A percentile compares a stretch with the other conserved stretches of the same genome.
Conservation (phyloP, 495 filamentous ascomycete species). For the Podospora pseudopauciseta region DNA sequence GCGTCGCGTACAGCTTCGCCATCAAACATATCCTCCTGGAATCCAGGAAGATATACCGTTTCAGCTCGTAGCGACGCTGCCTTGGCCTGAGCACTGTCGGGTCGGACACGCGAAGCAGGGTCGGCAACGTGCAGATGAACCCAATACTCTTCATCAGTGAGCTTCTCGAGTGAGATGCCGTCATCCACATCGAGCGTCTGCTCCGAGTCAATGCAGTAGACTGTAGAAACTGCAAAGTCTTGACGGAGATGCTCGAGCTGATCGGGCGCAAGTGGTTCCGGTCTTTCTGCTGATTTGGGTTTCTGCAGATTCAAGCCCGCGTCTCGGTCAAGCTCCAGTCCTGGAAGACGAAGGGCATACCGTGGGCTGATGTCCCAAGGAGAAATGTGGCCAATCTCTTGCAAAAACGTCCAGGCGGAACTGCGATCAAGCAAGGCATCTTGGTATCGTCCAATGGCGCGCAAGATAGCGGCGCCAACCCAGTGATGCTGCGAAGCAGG, state of each 20-base stretch:
- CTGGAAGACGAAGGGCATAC: slow-evolving; percentile 58
- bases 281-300: slow-evolving; percentile 10
- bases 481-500: slow-evolving; percentile 49
- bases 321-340: slow-evolving; percentile 42
- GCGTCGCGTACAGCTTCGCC: slow-evolving; percentile 49
- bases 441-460: slow-evolving; percentile 65
- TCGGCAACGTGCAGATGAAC: slow-evolving; percentile 90
- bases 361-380: slow-evolving; percentile 76
- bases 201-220: slow-evolving; percentile 80
- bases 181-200: slow-evolving; percentile 81
- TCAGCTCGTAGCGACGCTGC: slow-evolving; percentile 61
- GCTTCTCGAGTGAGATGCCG: slow-evolving; percentile 72
- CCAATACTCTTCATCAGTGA: slow-evolving; percentile 66
- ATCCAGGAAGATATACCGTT: slow-evolving; percentile 73
- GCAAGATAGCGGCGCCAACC: slow-evolving; percentile 67
- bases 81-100: slow-evolving; percentile 54
- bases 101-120: slow-evolving; percentile 74
- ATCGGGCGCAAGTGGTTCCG: slow-evolving; percentile 29
- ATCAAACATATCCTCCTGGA: slow-evolving; percentile 72
- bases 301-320: slow-evolving; percentile 30
- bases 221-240: slow-evolving; percentile 65
- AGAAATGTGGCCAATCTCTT: slow-evolving; percentile 77
- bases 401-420: slow-evolving; percentile 67
- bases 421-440: slow-evolving; percentile 49
- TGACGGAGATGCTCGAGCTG: slow-evolving; percentile 58